Conservation (phyloP, 352 stramenopile genomes). For the Phytophthora macrochlamydospora region DNA sequence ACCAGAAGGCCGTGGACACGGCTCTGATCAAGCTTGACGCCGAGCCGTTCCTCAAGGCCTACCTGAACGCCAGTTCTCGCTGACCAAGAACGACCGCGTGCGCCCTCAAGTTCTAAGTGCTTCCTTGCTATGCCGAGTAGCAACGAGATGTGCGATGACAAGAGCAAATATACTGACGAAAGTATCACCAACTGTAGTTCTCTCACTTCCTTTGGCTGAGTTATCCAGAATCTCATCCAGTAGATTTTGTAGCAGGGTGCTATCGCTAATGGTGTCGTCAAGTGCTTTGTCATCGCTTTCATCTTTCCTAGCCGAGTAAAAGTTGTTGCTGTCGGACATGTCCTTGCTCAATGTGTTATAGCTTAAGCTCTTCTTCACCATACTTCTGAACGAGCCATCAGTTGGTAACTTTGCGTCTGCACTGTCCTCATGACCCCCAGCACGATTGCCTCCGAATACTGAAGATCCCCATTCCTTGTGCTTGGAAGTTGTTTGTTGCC, state of each 20-base stretch:
- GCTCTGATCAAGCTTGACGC: conserved; percentile 85
- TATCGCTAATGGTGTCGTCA: conserved; percentile 34
- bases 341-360: conserved; percentile 12
- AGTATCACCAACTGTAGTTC: conserved; percentile 51
- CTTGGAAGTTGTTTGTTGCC: conserved; percentile 12
- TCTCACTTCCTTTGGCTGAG: neutral
- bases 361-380: conserved; percentile 29
- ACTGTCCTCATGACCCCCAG: conserved; percentile 14
- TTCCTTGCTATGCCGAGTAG: conserved; percentile 28
- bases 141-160: conserved; percentile 31
- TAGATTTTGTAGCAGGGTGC: conserved; percentile 67
- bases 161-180: conserved; percentile 70
- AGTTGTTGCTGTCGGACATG: conserved; percentile 4
- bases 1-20: conserved; percentile 98
- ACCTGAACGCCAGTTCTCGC: conserved; percentile 98
- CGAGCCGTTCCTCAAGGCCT: conserved; percentile 96
- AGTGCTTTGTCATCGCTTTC: conserved; percentile 27
- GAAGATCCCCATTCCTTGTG: conserved; percentile 29
- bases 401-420: conserved; percentile 23
- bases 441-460: no score
- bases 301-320: conserved; percentile 33
- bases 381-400: conserved; percentile 18
- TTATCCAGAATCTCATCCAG: conserved; percentile 70
- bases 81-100: conserved; percentile 98
- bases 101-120: conserved; percentile 99